Evolutionary conservation across 257 asterid genomes (phyloP), one percentile per base, ranked within the genome.

Genomic region (Knoxia roxburghii): DNA sequence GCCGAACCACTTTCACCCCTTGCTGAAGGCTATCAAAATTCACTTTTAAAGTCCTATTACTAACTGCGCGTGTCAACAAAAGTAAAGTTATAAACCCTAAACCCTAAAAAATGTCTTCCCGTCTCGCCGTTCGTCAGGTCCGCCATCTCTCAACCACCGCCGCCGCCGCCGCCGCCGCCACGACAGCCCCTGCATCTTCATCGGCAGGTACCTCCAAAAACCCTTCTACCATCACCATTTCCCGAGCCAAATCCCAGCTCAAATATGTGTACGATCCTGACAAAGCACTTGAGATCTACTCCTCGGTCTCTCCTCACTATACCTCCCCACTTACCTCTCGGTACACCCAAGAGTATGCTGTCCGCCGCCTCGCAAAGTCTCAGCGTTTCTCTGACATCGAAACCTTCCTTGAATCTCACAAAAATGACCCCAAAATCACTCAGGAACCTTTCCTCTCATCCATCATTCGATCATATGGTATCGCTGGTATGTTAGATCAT

Each of bases 391-490:
- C 87, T 32, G 96, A 92, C 75, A 83, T 89, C 66, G 82, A 76
- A 74, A 61, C 48, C 53, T 81, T 89, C 73, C 87, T 92, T 57
- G 97, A 92, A 33, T 80, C 95, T 40, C 97, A 86, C 80, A 87
- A 92, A 78, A 81, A 78, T 21, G 76, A 69, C 20, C 82, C 96
- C 52, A 79, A 83, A 66, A 84, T 89, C 72, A 82, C 78, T 35
- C 75, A 85, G 3, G 98, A 92, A 66, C 82, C 84, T 30, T 92
- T 83, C 83, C 80, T 92, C 50, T 74, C 89, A 3, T 76, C 89
- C 62, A 77, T 92, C 58, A 92, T 92, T 43, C 88, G 91, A 40
- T 89, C 93, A 0, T 92, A 92, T 46, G 97, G 96, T 57, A 53
- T 79, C 49, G 91, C 79, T 20, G 96, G 95, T 1, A 84, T 92